Evolutionary conservation across 805 yeast species (phyloP).

Genomic region (Yamadazyma scolyti): DNA sequence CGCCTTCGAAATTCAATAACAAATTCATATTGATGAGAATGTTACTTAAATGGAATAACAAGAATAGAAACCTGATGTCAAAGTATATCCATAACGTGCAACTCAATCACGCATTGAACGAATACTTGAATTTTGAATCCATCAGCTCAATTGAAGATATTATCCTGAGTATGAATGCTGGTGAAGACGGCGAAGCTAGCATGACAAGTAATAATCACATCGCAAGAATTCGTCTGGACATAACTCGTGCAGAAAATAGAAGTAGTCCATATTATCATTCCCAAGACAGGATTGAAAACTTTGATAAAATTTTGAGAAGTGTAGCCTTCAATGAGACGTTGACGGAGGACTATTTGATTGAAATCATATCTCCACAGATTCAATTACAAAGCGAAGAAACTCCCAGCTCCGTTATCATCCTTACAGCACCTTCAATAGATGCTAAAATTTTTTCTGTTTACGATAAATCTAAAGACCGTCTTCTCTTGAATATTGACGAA

Average conservation of each 20-base stretch:
- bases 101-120: slow-evolving; percentile 19
- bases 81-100: slow-evolving; percentile 37
- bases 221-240: not conserved
- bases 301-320: slow-evolving; percentile 26
- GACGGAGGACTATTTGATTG: slow-evolving; percentile 38
- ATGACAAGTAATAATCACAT: not conserved
- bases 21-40: slow-evolving; percentile 34
- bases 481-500: slow-evolving; percentile 34
- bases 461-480: slow-evolving; percentile 32
- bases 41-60: slow-evolving; percentile 41
- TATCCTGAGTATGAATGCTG: slow-evolving; percentile 17
- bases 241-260: not conserved
- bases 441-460: slow-evolving; percentile 64
- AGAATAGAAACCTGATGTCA: slow-evolving; percentile 28
- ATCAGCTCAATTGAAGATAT: slow-evolving; percentile 30
- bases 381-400: slow-evolving; percentile 37
- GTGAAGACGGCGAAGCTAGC: slow-evolving; percentile 44
- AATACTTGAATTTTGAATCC: slow-evolving; percentile 33
- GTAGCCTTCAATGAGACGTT: slow-evolving; percentile 19
- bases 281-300: slow-evolving; percentile 23
- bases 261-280: too few species aligned
- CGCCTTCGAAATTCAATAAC: slow-evolving; percentile 26
- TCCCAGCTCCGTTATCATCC: slow-evolving; percentile 55
- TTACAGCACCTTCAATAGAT: slow-evolving; percentile 73
- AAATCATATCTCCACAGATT: slow-evolving; percentile 41